Percentiles rank a stretch among this genome's conserved stretches.
phyloP scores from a whole-genome alignment of 176 grass and related monocot genomes.

The Juncus inflexus region DNA sequence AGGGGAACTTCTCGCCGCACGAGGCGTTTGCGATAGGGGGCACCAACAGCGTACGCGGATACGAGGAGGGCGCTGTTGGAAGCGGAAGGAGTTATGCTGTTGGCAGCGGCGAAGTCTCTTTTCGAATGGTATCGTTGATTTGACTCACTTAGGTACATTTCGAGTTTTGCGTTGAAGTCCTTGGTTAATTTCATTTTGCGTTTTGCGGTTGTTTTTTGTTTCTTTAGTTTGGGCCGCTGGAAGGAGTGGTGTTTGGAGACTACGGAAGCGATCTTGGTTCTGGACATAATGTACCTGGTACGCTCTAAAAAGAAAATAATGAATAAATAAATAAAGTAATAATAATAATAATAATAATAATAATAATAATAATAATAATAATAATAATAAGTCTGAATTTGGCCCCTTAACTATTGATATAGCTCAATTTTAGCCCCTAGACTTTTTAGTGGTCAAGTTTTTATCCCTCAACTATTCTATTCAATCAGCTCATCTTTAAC shows the following conservation, averaged over 20 bases:
- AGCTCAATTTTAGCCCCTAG: no score
- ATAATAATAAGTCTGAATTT: no score
- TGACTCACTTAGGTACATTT: background rate
- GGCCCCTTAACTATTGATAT: no score
- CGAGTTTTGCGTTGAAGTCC: background rate
- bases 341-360: background rate
- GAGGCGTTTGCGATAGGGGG: slow-evolving; percentile 96
- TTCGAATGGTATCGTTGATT: slow-evolving; percentile 48
- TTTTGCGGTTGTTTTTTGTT: slow-evolving; percentile 9
- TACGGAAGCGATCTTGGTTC: slow-evolving; percentile 90
- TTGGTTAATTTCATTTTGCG: slow-evolving; percentile 13
- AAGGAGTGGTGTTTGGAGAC: slow-evolving; percentile 89
- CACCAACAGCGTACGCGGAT: slow-evolving; percentile 94
- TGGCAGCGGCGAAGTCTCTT: slow-evolving; percentile 85
- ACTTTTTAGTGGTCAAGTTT: no score
- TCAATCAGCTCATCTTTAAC: no score
- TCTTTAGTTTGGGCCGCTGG: slow-evolving; percentile 75
- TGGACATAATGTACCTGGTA: slow-evolving; percentile 79
- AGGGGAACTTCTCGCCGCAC: slow-evolving; percentile 86
- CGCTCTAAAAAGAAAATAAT: slow-evolving; percentile 9
- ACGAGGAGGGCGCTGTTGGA: slow-evolving; percentile 83
- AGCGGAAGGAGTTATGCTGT: slow-evolving; percentile 71
- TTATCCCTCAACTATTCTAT: no score
- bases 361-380: background rate
- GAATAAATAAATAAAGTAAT: background rate